A percentile compares a stretch with the other conserved stretches of the same genome.
phyloP scores from a whole-genome alignment of 768 basidiomycete genomes.

The Boletus pseudopeckii region DNA sequence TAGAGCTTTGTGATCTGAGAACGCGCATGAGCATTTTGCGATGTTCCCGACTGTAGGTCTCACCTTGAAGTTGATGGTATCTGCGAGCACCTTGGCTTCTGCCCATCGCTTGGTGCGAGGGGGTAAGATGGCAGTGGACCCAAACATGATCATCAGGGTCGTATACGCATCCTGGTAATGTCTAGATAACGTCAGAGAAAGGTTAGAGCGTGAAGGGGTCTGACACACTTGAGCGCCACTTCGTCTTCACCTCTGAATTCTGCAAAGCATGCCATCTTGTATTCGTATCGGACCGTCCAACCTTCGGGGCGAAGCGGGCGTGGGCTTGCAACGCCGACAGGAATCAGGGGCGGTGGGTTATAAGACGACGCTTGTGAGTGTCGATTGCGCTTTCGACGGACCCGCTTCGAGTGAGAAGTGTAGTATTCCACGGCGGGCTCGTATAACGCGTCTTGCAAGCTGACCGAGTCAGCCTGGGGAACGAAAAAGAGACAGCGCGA shows the following conservation, averaged over 20 bases:
- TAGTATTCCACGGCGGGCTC: constrained; percentile 94
- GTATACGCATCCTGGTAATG: constrained; percentile 95
- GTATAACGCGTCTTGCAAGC: constrained; percentile 84
- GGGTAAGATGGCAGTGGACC: constrained; percentile 78
- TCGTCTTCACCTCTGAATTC: constrained; percentile 93
- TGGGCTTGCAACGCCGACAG: constrained; percentile 37
- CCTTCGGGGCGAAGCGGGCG: constrained; percentile 78
- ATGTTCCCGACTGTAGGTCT: background rate
- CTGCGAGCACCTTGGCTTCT: constrained; percentile 94
- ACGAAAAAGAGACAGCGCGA: background rate
- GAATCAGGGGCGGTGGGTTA: constrained; percentile 42
- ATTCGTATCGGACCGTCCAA: constrained; percentile 96
- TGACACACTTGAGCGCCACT: constrained; percentile 80
- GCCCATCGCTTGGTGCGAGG: constrained; percentile 98
- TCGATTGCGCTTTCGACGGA: constrained; percentile 83
- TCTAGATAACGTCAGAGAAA: constrained; percentile 39
- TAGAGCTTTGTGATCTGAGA: constrained; percentile 82
- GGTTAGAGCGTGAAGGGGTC: background rate
- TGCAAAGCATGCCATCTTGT: constrained; percentile 95
- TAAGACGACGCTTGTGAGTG: constrained; percentile 63
- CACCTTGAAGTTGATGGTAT: constrained; percentile 90
- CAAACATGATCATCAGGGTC: constrained; percentile 82
- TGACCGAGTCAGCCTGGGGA: constrained; percentile 25
- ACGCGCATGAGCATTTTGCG: background rate
- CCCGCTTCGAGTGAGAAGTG: constrained; percentile 86